Base-by-base conservation (phyloP, 2,329 filamentous ascomycete species). In the Phyllosticta citribraziliensis region DNA sequence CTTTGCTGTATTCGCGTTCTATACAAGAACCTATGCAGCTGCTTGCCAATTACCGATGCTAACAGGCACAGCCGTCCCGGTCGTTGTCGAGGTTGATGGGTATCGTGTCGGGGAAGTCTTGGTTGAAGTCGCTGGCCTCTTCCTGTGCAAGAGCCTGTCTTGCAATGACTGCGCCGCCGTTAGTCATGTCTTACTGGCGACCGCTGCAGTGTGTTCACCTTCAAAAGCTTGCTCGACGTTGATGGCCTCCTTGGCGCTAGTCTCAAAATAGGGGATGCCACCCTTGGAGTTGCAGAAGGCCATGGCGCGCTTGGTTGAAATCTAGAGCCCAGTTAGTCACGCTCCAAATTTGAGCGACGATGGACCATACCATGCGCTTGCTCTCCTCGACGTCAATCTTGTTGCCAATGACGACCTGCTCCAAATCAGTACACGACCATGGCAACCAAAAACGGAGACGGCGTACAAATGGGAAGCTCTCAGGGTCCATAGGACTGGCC, bases 301-400 rank as follows among this genome's bases (percentile, higher is more conserved):
- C 85, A 93, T 92, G 63, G 94, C 94, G 65, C 94, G 85, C 83
- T 97, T 97, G 70, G 88, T 92, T 30, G 91, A 96, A 69, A 99
- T 95, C 87, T 90, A 61, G 20, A 58, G n/a, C 14, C 55, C 19
- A 17, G 52, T 53, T 17, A 55, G 27, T 33, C 24, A 50, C 50
- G 33, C 22, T 25, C 27, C 50, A 56, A 9, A 33, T 10, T 6
- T 19, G 20, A 24, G 52, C 52, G 24, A 12, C 54, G 58, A 14
- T 63, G 65, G 3, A 30, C 75, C 82, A 68, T 73, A 89, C 88
- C 81, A 94, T 91, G 74, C 94, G 84, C 82, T 97, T 97, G 81
- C 88, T 96, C 78, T 97, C 94, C 74, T 97, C 94, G 54, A 97
- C 88, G 79, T 99, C 94, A 70, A 99, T 96, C 83, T 99, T 99